Percentiles rank a stretch among this genome's conserved stretches.
phyloP scores from a whole-genome alignment of 2,329 filamentous ascomycete genomes.

The Gliomastix tumulicola region DNA sequence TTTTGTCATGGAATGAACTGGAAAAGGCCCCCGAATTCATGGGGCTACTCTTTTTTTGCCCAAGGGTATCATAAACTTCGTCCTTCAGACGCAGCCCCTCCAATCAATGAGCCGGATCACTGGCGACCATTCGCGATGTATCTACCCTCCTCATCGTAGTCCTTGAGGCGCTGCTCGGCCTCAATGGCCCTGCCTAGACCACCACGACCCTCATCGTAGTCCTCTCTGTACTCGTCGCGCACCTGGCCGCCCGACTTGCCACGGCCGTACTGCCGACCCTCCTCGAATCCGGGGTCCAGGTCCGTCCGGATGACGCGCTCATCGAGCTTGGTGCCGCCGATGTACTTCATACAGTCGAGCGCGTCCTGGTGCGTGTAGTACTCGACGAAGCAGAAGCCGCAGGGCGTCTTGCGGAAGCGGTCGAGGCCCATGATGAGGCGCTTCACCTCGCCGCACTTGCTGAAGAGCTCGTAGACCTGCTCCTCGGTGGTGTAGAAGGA shows the following conservation, averaged over 20 bases:
- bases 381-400: constrained; percentile 98
- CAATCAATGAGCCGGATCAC: constrained; percentile 6
- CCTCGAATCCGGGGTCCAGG: constrained; percentile 89
- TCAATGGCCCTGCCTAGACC: constrained; percentile 77
- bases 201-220: constrained; percentile 91
- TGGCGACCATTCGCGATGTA: constrained; percentile 9
- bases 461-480: constrained; percentile 95
- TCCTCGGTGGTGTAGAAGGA: constrained; percentile 99
- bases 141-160: constrained; percentile 30
- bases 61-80: too few species aligned
- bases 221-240: constrained; percentile 93
- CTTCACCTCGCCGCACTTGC: constrained; percentile 97
- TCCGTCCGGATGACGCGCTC: constrained; percentile 95
- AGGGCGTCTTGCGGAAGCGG: constrained; percentile 94
- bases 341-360: constrained; percentile 96
- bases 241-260: constrained; percentile 96
- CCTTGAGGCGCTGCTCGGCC: constrained; percentile 32
- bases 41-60: too few species aligned
- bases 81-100: too few species aligned
- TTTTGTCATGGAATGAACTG: too few species aligned
- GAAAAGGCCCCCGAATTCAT: too few species aligned
- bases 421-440: constrained; percentile 96
- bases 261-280: constrained; percentile 91
- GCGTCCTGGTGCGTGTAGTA: constrained; percentile 98
- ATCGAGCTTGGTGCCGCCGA: constrained; percentile 95